Conservation (phyloP, 805 yeast species). For the Saturnispora sanitii region DNA sequence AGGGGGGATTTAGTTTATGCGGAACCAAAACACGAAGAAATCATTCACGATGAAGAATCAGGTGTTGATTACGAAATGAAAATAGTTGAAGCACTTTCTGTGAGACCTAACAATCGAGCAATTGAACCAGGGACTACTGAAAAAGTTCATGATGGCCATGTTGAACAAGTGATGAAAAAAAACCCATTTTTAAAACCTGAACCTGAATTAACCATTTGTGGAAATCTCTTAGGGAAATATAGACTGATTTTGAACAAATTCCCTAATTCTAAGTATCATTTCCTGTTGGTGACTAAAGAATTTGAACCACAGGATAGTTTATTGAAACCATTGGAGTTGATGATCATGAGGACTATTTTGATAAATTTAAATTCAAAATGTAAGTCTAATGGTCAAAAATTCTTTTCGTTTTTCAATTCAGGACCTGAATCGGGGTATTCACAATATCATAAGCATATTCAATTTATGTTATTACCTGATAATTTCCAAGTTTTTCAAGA, state of each 20-base stretch:
- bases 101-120: slow-evolving; percentile 29
- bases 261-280: slow-evolving; percentile 74
- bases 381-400: slow-evolving; percentile 30
- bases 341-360: slow-evolving; percentile 47
- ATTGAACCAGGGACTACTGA: slow-evolving; percentile 26
- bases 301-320: slow-evolving; percentile 67
- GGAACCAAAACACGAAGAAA: slow-evolving; percentile 15
- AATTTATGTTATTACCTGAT: slow-evolving; percentile 64
- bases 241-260: slow-evolving; percentile 74
- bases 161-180: slow-evolving; percentile 26
- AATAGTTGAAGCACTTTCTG: slow-evolving; percentile 26
- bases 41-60: slow-evolving; percentile 17
- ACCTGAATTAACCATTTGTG: slow-evolving; percentile 55
- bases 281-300: slow-evolving; percentile 66
- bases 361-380: slow-evolving; percentile 33
- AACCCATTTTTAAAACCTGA: slow-evolving; percentile 82
- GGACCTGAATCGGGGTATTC: slow-evolving; percentile 92
- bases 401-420: slow-evolving; percentile 80
- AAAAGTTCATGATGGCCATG: slow-evolving; percentile 28
- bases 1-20: slow-evolving; percentile 20
- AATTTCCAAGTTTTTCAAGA: slow-evolving; percentile 52
- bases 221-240: slow-evolving; percentile 42
- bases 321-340: slow-evolving; percentile 59
- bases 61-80: slow-evolving; percentile 24
- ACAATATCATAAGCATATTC: slow-evolving; percentile 87